Base-by-base conservation (phyloP, 2,329 filamentous ascomycete species). In the Canariomyces notabilis region DNA sequence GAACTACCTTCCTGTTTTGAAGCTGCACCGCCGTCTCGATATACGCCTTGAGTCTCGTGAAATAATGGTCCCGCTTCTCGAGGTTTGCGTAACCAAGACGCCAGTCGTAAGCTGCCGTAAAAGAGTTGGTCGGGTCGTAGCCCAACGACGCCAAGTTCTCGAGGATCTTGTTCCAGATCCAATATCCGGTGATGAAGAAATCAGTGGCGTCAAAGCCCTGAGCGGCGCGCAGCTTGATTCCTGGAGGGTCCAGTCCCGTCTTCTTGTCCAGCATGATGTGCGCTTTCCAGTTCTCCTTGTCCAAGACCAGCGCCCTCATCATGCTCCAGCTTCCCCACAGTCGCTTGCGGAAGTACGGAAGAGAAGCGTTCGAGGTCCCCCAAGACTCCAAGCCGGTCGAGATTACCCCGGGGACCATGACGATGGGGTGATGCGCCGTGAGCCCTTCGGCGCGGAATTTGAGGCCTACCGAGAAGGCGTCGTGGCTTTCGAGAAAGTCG, bases 81-180 rank as follows among this genome's bases (percentile, higher is more conserved):
- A 96, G 82, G 59, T 97, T 96, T 49, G 77, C 73, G 62, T 95
- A 98, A 1, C 88, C 87, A 46, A 98, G 71, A 19, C 93, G 82
- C 93, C 93, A 98, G 68, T 98, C 93, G 63, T 98, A 78, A 8
- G 82, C 78, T 1, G 82, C 82, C 0, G 81, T 85, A 58, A 77
- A 85, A 2, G 80, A 82, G 58, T 82, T 85, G 23, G 79, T 83
- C 19, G 93, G 91, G 61, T 98, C 93, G 64, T 98, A 98, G 12
- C 93, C 93, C 48, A 98, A 86, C 0, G 89, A 93, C 0, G 93
- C 93, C 42, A 98, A 73, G 61, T 98, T 98, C 68, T 98, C 93
- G 40, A 98, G 75, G 50, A 98, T 96, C 69, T 97, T 97, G 69
- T 88, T 96, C 90, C 90, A 96, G 50, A 98, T 97, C 93, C 93